Percentiles rank a stretch among this genome's conserved stretches.
Evolutionary conservation across 176 grass and related monocot genomes (phyloP).

Genomic region (Metroxylon sagu): DNA sequence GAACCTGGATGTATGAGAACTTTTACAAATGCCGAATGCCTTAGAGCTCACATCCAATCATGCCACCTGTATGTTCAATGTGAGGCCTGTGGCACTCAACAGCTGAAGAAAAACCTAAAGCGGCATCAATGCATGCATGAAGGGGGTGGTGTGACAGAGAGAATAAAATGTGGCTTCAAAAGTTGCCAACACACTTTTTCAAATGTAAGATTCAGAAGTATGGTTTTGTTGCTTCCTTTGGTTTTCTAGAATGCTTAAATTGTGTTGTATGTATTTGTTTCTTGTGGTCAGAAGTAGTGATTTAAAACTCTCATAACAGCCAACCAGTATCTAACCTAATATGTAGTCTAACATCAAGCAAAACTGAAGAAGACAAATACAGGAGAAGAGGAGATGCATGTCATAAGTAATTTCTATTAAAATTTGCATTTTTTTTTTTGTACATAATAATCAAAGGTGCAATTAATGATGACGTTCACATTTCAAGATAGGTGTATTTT

Average conservation of each 20-base stretch:
- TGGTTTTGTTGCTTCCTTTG: background rate
- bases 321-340: too few relatives aligned
- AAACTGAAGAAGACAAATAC: too few relatives aligned
- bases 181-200: constrained; percentile 44
- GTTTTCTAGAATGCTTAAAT: background rate
- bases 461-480: too few relatives aligned
- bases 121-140: constrained; percentile 28
- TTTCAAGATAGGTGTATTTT: too few relatives aligned
- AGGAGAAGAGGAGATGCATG: too few relatives aligned
- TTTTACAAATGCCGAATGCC: constrained; percentile 46
- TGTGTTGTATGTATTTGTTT: background rate
- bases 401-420: too few relatives aligned
- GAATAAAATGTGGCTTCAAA: constrained; percentile 31
- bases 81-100: constrained; percentile 39
- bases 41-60: constrained; percentile 40
- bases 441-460: too few relatives aligned
- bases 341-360: too few relatives aligned
- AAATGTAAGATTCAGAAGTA: constrained; percentile 26
- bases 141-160: constrained; percentile 9
- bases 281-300: background rate
- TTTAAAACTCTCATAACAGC: background rate
- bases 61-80: constrained; percentile 41
- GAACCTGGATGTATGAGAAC: constrained; percentile 55
- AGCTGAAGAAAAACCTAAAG: constrained; percentile 65
- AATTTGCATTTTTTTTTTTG: too few relatives aligned